Evolutionary conservation across 345 rosid genomes (phyloP).

Genomic region (Erysimum cheiranthoides): DNA sequence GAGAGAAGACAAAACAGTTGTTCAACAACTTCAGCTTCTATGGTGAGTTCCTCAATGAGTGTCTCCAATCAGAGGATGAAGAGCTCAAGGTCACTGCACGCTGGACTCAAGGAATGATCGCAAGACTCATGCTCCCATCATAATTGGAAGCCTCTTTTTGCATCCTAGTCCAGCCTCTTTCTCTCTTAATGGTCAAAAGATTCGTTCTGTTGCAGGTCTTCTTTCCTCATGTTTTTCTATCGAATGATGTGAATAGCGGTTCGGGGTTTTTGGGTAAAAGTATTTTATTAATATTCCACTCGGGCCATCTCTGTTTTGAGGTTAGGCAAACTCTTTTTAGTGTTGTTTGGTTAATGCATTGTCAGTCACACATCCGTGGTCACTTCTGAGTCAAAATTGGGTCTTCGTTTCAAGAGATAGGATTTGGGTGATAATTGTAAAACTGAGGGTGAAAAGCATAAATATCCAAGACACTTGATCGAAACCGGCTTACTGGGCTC

Average conservation of each 20-base stretch:
- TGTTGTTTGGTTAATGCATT: background rate
- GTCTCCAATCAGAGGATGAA: constrained; percentile 81
- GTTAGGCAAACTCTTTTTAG: background rate
- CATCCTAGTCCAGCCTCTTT: background rate
- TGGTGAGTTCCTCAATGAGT: constrained; percentile 68
- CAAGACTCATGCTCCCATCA: constrained; percentile 66
- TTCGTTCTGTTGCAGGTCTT: background rate
- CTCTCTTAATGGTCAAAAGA: constrained; percentile 5
- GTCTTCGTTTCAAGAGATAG: background rate
- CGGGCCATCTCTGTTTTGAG: constrained; percentile 8
- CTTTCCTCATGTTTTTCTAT: constrained; percentile 4
- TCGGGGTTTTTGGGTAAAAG: background rate
- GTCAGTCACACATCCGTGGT: constrained; percentile 21
- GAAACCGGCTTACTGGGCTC: constrained; percentile 18
- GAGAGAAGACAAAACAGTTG: constrained; percentile 67
- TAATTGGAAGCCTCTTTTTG: background rate
- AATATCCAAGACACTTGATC: background rate
- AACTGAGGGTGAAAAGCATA: background rate
- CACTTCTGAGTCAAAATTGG: background rate
- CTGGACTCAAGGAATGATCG: constrained; percentile 91
- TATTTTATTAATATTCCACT: background rate
- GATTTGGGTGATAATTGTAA: background rate
- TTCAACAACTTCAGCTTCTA: constrained; percentile 67
- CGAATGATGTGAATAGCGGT: constrained; percentile 25
- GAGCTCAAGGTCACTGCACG: constrained; percentile 83